Evolutionary conservation across 2,329 filamentous ascomycete genomes (phyloP).

Genomic region (Chrysoporthe austroafricana): DNA sequence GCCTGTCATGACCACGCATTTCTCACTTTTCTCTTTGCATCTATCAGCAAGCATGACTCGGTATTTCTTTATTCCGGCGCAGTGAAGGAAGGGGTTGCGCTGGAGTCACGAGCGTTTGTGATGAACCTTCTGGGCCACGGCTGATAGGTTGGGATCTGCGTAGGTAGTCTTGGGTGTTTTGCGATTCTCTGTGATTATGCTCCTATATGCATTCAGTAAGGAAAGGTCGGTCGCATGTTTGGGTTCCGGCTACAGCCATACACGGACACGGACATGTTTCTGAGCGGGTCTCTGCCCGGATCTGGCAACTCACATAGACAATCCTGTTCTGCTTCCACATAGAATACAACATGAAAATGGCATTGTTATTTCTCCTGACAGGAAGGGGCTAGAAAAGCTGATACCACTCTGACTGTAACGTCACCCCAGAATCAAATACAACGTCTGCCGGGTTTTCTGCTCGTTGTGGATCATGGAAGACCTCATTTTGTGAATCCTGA

Average conservation of each 20-base stretch:
- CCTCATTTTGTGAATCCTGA: no score
- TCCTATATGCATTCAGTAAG: neutral
- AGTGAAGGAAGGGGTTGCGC: neutral
- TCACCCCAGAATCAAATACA: neutral
- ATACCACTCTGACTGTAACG: neutral
- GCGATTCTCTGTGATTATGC: neutral
- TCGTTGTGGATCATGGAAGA: no score
- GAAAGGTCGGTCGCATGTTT: neutral
- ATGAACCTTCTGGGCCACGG: neutral
- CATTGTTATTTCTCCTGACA: neutral
- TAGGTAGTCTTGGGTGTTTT: neutral
- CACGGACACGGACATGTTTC: neutral
- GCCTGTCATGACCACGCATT: neutral
- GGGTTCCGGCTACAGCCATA: neutral
- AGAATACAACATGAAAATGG: neutral
- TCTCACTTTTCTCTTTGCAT: neutral
- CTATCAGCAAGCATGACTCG: neutral
- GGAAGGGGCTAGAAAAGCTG: neutral
- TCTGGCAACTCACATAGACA: neutral
- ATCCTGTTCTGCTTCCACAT: constrained; percentile 1
- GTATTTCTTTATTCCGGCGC: neutral
- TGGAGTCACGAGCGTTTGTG: neutral
- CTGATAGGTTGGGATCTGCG: neutral
- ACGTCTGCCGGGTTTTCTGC: neutral
- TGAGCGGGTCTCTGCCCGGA: neutral